These are phyloP conservation scores for Knufia petricola DNA, from an alignment of 2,329 filamentous ascomycete genomes.

Conservation along the genomic window DNA sequence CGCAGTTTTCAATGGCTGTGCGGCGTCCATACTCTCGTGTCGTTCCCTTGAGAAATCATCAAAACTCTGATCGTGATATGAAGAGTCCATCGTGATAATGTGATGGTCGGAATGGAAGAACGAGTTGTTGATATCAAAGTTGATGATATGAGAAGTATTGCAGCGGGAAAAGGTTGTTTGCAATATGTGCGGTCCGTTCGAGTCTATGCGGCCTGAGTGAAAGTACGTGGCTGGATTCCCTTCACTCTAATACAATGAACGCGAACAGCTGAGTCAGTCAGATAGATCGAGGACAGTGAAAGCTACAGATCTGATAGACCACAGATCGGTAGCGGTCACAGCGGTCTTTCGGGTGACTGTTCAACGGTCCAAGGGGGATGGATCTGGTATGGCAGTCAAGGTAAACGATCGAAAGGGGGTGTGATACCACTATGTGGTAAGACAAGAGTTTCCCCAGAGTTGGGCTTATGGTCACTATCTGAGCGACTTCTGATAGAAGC, in stretches of 20 bases:
- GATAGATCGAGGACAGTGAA: no score
- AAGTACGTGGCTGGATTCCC: not conserved
- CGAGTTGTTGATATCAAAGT: no score
- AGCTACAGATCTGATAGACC: no score
- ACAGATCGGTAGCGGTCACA: not conserved
- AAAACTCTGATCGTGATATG: not conserved
- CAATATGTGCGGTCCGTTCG: not conserved
- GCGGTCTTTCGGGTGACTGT: no score
- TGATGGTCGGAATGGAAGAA: no score
- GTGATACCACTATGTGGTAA: not conserved
- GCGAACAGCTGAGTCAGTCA: not conserved
- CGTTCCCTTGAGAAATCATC: not conserved
- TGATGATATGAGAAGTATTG: no score
- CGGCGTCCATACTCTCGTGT: not conserved
- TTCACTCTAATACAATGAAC: slow-evolving; percentile 2
- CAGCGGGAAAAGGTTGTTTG: not conserved
- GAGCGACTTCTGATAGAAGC: not conserved
- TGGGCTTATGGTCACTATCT: not conserved
- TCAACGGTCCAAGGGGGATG: not conserved
- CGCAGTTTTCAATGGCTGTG: not conserved
- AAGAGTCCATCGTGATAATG: no score
- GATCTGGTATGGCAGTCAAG: not conserved
- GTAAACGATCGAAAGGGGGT: not conserved
- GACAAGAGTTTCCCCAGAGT: not conserved
- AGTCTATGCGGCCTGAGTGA: not conserved